Evolutionary conservation across 1,139 yeast species (phyloP).

Genomic region (Torulaspora pretoriensis): DNA sequence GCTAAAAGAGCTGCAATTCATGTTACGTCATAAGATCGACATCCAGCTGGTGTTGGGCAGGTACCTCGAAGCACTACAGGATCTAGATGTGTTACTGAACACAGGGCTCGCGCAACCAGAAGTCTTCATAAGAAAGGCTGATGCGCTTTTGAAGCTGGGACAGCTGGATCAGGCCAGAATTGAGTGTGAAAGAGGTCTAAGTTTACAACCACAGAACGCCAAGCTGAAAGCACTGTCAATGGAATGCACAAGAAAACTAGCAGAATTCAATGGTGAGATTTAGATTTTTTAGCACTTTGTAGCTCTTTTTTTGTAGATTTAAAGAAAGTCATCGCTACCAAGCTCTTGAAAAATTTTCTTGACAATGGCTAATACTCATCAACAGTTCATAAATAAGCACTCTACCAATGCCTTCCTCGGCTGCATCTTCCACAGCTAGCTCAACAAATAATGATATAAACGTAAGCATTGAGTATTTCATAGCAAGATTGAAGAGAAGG

Average conservation of each 20-base stretch:
- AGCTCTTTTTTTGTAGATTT: no score
- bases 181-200: conserved; percentile 73
- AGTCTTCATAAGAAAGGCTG: conserved; percentile 77
- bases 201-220: conserved; percentile 54
- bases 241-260: conserved; percentile 29
- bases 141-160: conserved; percentile 65
- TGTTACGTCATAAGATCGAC: conserved; percentile 79
- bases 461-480: conserved; percentile 40
- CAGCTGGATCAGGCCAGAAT: conserved; percentile 68
- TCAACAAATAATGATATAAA: conserved; percentile 28
- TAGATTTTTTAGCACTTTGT: conserved; percentile 6
- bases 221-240: conserved; percentile 38
- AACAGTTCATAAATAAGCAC: not conserved
- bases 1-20: conserved; percentile 67
- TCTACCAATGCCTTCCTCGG: conserved; percentile 10
- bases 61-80: conserved; percentile 73
- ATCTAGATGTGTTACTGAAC: conserved; percentile 69
- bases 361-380: not conserved
- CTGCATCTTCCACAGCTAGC: conserved; percentile 10
- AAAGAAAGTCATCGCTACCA: not conserved
- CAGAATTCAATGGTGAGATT: conserved; percentile 34
- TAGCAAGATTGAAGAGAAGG: conserved; percentile 37
- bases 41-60: conserved; percentile 63
- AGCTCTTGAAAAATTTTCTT: conserved; percentile 9
- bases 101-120: conserved; percentile 65